Conservation (phyloP, 2,329 filamentous ascomycete species). For the Penicillium hesseltinei region DNA sequence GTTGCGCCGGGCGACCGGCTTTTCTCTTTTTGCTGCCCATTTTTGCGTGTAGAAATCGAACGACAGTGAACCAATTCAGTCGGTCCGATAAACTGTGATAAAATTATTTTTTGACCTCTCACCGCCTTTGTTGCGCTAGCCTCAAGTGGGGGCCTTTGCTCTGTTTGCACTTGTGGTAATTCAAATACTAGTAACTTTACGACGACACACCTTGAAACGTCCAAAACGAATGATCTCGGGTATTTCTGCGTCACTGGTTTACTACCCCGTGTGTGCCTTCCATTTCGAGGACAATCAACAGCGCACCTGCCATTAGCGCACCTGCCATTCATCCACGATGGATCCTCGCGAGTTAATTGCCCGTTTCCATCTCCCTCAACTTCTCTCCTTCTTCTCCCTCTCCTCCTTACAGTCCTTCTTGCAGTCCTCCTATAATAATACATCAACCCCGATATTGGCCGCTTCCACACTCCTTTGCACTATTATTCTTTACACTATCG, state of each 20-base stretch:
- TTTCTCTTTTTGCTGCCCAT: conserved; percentile 65
- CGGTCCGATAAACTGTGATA: conserved; percentile 21
- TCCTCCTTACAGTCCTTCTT: conserved; percentile 18
- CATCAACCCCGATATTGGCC: conserved; percentile 27
- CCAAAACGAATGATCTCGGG: not conserved
- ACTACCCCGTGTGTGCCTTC: conserved; percentile 1
- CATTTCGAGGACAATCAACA: conserved; percentile 1
- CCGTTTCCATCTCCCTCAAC: conserved; percentile 23
- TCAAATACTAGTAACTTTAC: conserved; percentile 14
- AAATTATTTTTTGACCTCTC: conserved; percentile 38
- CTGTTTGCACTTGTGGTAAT: conserved; percentile 22
- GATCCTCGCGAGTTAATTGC: conserved; percentile 11
- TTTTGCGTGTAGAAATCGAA: conserved; percentile 25
- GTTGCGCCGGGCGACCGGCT: conserved; percentile 50
- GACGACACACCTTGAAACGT: not conserved
- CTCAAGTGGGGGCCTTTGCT: conserved; percentile 20
- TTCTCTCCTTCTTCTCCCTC: conserved; percentile 13
- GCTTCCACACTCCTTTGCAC: conserved; percentile 34
- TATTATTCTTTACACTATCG: conserved; percentile 33
- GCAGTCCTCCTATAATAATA: conserved; percentile 21
- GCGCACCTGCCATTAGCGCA: not conserved
- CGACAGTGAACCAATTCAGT: conserved; percentile 6
- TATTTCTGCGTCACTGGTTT: not conserved
- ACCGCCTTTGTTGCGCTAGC: conserved; percentile 30
- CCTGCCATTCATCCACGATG: not conserved